Conservation (phyloP, 2,329 filamentous ascomycete genomes). For the Calonectria ilicicola region DNA sequence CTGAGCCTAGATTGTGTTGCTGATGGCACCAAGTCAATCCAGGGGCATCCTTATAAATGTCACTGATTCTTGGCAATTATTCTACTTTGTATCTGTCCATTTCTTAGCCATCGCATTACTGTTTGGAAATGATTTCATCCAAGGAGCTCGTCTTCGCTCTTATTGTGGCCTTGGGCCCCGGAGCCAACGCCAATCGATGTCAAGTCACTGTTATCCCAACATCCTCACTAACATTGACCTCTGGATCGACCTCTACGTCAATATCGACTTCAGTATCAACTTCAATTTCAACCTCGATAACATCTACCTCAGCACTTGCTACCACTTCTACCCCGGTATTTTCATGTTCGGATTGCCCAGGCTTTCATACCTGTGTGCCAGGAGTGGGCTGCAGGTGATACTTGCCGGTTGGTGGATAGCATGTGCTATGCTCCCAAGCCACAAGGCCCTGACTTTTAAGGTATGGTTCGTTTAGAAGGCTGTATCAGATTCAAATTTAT, state of each 20-base stretch:
- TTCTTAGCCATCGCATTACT: background rate
- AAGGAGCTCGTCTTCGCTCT: background rate
- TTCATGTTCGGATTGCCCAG: background rate
- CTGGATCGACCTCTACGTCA: background rate
- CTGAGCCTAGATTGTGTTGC: background rate
- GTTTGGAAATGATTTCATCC: background rate
- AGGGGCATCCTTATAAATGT: background rate
- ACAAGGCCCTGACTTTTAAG: background rate
- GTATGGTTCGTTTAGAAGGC: background rate
- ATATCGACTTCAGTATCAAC: background rate
- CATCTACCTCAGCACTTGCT: background rate
- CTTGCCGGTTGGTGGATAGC: background rate
- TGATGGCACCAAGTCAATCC: background rate
- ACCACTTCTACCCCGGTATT: background rate
- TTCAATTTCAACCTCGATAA: background rate
- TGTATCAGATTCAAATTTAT: background rate
- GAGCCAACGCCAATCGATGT: background rate
- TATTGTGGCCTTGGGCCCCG: background rate
- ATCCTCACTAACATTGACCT: background rate
- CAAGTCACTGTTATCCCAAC: background rate
- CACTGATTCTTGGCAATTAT: background rate
- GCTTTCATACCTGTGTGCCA: background rate
- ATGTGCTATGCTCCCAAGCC: background rate
- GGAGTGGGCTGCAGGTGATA: background rate
- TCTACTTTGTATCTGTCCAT: background rate